Evolutionary conservation across 106 monocot species (phyloP).

Genomic region (Xerophyta viscosa): DNA sequence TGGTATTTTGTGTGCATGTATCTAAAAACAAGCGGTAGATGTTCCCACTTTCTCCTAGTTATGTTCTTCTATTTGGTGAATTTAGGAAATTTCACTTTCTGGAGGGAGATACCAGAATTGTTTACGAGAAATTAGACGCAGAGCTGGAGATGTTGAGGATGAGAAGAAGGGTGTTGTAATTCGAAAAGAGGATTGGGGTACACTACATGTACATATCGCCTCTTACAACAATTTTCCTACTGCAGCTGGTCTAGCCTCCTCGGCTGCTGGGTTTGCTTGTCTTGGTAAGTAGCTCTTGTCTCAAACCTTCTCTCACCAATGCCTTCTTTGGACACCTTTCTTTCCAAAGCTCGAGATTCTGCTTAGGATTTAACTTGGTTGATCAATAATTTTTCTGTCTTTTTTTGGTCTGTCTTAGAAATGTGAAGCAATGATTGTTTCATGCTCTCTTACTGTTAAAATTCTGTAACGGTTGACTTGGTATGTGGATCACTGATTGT

Average conservation of each 20-base stretch:
- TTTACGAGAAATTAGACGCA: slow-evolving; percentile 67
- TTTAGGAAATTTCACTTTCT: slow-evolving; percentile 71
- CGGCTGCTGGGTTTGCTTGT: slow-evolving; percentile 95
- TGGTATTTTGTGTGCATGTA: too few species aligned
- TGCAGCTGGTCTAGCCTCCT: slow-evolving; percentile 90
- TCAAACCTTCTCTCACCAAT: background rate
- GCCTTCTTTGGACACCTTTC: too few species aligned
- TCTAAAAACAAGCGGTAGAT: too few species aligned
- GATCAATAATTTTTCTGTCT: too few species aligned
- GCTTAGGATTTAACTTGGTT: too few species aligned
- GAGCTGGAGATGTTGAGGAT: slow-evolving; percentile 63
- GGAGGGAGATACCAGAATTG: slow-evolving; percentile 89
- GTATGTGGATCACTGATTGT: too few species aligned
- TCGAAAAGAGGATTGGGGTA: slow-evolving; percentile 68
- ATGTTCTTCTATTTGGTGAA: background rate
- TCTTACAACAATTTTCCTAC: slow-evolving; percentile 96
- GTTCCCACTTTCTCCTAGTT: too few species aligned
- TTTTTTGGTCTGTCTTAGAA: too few species aligned
- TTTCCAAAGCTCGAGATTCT: too few species aligned
- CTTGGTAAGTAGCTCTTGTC: slow-evolving; percentile 39
- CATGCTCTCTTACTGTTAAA: too few species aligned
- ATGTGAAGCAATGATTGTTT: too few species aligned
- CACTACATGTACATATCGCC: slow-evolving; percentile 73
- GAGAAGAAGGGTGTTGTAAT: slow-evolving; percentile 74
- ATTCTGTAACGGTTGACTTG: too few species aligned